Evolutionary conservation across 331 rosid genomes (phyloP), one percentile per base, ranked within the genome.

Genomic region (Stylosanthes scabra): DNA sequence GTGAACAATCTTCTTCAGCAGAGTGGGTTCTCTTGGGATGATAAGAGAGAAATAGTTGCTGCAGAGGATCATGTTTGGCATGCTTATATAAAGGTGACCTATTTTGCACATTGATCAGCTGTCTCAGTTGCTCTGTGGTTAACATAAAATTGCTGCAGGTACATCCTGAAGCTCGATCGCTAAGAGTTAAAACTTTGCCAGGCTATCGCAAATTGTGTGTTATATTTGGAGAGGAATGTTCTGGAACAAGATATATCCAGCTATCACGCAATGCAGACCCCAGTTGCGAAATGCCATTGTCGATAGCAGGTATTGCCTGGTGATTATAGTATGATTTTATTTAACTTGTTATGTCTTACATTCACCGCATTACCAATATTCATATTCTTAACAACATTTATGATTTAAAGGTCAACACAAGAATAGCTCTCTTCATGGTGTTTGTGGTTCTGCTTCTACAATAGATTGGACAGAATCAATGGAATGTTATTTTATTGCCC

Each of bases 1-100:
- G 75, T 88, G 66, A 72, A 82, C 82, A 65, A 45, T 54, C 88
- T 91, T 77, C 92, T 91, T 75, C 78, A 78, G 79, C 86, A 83
- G 34, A 61, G 27, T 65, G 94, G 89, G n/a, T 86, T 88, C 78
- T 82, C 87, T 27, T 91, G 97, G 97, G 90, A 91, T 80, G 90
- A 91, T 74, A 76, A 68, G 3, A 87, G 89, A 46, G 97, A 91
- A 85, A 91, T 91, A 85, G 81, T 91, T 63, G 42, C 70, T 59
- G 97, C 93, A 39, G 84, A 81, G 15, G 92, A 91, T 63, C 72
- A 67, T 72, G 73, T 78, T 58, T 86, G 94, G 97, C 92, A 91
- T 85, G 82, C 88, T 70, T 83, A 88, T 65, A 83, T 83, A 8
- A 83, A 83, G 94, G 94, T 88, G 68, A 72, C 73, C 61, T 46